Evolutionary conservation across 2,329 filamentous ascomycete species (phyloP), one percentile per base, ranked within the genome.

Genomic region (Rhytidhysteron rufulum): DNA sequence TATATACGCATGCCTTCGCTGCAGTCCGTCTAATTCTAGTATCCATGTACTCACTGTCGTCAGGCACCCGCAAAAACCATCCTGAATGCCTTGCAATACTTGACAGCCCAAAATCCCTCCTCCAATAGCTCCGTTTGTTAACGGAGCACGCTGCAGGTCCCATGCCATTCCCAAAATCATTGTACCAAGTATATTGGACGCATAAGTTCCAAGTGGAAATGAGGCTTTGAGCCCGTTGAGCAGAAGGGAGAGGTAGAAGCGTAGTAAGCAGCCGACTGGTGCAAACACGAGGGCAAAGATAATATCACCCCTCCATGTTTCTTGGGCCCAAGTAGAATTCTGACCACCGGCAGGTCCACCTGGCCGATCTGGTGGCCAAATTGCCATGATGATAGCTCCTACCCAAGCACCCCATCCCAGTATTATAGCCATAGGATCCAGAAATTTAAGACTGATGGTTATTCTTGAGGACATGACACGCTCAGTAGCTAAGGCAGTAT

Each of bases 171-270:
- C 88, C 36, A 90, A 62, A 16, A 94, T 60, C 0, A 74, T 74
- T 0, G 86, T 87, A 3, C 88, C 89, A 6, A 82, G 55, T 4
- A 91, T 70, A 54, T 95, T 95, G 18, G 84, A 86, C 1, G 70
- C 66, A 54, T 94, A 94, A 0, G 89, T 95, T 2, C 89, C 89
- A 0, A 94, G 60, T 0, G 88, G 89, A 49, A 95, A 94, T 0
- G 73, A 66, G 0, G 79, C 62, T 1, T 80, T 50, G 22, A 77
- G 72, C 0, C 75, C 70, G 54, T 95, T 95, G 17, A 93, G 74
- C 21, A 70, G 64, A 9, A 84, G 58, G 1, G 85, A 84, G 1
- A 78, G 66, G 55, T 86, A 88, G 65, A 85, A 94, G 5, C 89
- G 77, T 0, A 74, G 60, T 1, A 94, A 65, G 47, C 83, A 88